Percentiles rank a stretch among this genome's conserved stretches.
These are phyloP conservation scores for Crotalaria pallida DNA, from an alignment of 306 rosid genomes.

Conservation along the genomic window DNA sequence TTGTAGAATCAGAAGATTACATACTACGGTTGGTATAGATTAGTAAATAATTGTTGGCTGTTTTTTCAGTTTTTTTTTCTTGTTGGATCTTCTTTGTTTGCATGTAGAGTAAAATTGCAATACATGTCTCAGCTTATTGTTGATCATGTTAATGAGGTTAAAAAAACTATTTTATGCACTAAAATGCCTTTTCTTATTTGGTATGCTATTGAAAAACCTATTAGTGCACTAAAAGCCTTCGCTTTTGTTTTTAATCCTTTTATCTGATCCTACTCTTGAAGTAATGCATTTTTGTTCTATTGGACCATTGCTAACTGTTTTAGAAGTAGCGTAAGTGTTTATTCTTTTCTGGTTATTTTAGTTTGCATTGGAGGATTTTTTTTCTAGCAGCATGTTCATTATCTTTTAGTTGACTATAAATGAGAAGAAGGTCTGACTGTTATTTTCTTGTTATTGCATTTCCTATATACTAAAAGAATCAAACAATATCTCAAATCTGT, in stretches of 20 bases:
- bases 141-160: not conserved
- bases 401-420: not conserved
- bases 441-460: slow-evolving; percentile 18
- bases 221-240: not conserved
- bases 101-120: not conserved
- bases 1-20: too few relatives aligned
- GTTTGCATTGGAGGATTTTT: not conserved
- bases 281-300: not conserved
- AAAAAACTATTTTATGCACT: too few relatives aligned
- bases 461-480: not conserved
- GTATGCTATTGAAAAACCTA: not conserved
- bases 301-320: too few relatives aligned
- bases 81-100: too few relatives aligned
- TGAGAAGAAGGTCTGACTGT: not conserved
- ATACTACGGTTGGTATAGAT: too few relatives aligned
- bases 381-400: not conserved
- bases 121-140: not conserved
- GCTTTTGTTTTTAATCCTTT: not conserved
- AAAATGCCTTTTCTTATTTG: too few relatives aligned
- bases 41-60: too few relatives aligned
- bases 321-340: too few relatives aligned
- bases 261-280: not conserved
- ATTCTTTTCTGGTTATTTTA: too few relatives aligned
- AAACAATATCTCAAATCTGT: slow-evolving; percentile 2
- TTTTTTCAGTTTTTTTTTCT: too few relatives aligned